Conservation (phyloP, 208 protist genomes). For the Leishmania braziliensis region DNA sequence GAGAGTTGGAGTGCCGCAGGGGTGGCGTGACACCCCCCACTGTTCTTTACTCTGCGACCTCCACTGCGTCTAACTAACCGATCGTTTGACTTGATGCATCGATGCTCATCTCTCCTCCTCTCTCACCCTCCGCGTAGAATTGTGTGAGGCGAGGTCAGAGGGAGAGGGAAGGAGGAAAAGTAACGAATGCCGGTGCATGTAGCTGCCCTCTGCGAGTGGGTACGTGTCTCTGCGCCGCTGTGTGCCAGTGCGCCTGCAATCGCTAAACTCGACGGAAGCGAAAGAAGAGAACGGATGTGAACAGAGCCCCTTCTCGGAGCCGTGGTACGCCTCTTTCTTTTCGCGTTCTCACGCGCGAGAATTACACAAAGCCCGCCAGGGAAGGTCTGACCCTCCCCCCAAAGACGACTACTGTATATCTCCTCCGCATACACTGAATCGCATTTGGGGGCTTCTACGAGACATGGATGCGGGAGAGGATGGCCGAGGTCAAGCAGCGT, state of each 20-base stretch:
- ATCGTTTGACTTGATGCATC: background rate
- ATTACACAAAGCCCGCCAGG: background rate
- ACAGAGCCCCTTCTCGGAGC: background rate
- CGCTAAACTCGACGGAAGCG: background rate
- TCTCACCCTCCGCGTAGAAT: background rate
- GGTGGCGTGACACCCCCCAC: background rate
- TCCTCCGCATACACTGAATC: background rate
- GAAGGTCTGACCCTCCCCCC: background rate
- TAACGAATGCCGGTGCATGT: background rate
- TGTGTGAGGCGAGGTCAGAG: background rate
- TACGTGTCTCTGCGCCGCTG: background rate
- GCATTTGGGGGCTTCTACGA: background rate
- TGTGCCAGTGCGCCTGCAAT: background rate
- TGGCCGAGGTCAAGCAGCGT: background rate
- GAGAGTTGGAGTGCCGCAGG: background rate
- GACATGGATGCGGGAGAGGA: background rate
- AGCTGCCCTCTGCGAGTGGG: background rate
- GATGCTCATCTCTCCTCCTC: background rate
- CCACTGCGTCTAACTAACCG: constrained; percentile 9
- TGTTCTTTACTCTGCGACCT: background rate
- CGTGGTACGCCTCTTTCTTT: background rate
- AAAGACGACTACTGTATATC: background rate
- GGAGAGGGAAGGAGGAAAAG: background rate
- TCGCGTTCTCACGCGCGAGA: background rate
- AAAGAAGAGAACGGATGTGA: background rate